Conservation (phyloP, 192 early-diverging fungal species). For the Lobulomyces angularis region DNA sequence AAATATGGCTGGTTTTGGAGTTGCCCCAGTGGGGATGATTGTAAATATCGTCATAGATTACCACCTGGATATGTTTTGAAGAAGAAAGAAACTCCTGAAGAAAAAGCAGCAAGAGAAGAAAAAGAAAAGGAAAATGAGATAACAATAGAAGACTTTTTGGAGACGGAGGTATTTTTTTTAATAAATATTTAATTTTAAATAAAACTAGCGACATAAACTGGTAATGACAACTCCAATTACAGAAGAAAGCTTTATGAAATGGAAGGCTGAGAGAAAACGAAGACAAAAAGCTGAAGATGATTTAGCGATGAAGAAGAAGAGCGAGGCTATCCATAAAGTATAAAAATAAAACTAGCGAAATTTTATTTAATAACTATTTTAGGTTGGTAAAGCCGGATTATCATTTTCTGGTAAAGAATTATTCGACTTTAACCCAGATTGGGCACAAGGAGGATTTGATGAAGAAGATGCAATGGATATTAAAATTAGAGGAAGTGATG, state of each 20-base stretch:
- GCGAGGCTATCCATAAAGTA: conserved; percentile 61
- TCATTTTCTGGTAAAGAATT: conserved; percentile 79
- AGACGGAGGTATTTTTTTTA: conserved; percentile 59
- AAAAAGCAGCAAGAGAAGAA: conserved; percentile 53
- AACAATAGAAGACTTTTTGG: conserved; percentile 93
- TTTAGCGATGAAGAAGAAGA: conserved; percentile 46
- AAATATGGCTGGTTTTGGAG: conserved; percentile 99
- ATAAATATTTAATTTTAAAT: conserved; percentile 2
- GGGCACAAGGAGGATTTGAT: conserved; percentile 51
- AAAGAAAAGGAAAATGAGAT: conserved; percentile 69
- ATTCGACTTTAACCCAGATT: conserved; percentile 94
- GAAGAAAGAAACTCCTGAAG: conserved; percentile 66
- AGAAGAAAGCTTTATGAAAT: conserved; percentile 75
- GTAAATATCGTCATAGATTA: conserved; percentile 93
- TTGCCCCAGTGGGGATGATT: conserved; percentile 83
- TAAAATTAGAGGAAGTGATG: conserved; percentile 70
- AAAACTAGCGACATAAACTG: conserved; percentile 73
- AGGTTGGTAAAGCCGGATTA: conserved; percentile 85
- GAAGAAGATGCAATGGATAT: conserved; percentile 64
- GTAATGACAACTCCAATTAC: conserved; percentile 91
- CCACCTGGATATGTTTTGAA: conserved; percentile 93
- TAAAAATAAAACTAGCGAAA: conserved; percentile 5
- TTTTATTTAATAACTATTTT: too few relatives aligned
- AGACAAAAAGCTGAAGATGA: conserved; percentile 55
- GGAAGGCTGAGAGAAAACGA: conserved; percentile 79